Evolutionary conservation across 352 stramenopile genomes (phyloP).

Genomic region (Paralagenidium karlingii): DNA sequence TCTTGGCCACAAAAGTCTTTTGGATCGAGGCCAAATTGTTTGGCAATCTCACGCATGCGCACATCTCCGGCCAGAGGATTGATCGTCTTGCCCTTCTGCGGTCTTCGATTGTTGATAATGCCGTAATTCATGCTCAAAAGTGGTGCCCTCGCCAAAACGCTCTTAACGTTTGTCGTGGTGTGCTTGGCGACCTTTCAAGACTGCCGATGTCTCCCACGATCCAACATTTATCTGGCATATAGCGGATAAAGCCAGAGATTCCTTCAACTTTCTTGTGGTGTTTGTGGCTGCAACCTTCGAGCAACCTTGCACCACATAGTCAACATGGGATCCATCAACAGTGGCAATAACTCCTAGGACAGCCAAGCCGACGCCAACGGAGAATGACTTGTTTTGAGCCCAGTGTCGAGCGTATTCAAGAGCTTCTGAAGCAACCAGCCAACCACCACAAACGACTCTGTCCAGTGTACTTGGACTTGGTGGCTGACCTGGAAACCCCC

Average conservation of each 20-base stretch:
- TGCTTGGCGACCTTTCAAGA: background rate
- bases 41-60: constrained; percentile 65
- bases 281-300: background rate
- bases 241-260: too few species aligned
- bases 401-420: constrained; percentile 38
- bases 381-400: too few species aligned
- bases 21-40: constrained; percentile 66
- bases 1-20: constrained; percentile 45
- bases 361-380: too few species aligned
- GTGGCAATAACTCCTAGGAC: too few species aligned
- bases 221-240: too few species aligned
- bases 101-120: constrained; percentile 69
- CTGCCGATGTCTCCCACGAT: background rate
- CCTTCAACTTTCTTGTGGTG: background rate
- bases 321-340: too few species aligned
- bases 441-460: constrained; percentile 77
- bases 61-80: constrained; percentile 34
- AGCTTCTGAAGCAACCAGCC: constrained; percentile 34
- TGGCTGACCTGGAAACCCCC: constrained; percentile 79
- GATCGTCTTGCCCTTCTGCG: constrained; percentile 12
- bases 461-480: constrained; percentile 72
- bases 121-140: constrained; percentile 82
- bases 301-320: constrained; percentile 30
- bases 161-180: too few species aligned
- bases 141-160: too few species aligned